These are phyloP conservation scores for Cryptococcus floricola DNA, from an alignment of 1,284 basidiomycete species.

Conservation along the genomic window DNA sequence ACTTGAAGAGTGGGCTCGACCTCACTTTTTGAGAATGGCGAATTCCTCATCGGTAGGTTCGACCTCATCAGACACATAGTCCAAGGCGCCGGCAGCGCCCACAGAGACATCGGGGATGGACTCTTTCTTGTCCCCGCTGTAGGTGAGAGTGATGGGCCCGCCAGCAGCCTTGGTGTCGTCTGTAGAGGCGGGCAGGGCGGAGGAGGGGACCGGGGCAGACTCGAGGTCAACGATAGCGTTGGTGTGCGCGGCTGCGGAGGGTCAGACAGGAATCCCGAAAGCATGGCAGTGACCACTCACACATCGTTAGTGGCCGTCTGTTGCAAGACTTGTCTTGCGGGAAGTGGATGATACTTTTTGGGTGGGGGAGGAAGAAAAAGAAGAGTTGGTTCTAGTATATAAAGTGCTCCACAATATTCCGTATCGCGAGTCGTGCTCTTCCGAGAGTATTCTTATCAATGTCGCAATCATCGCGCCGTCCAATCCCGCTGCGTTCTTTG, in stretches of 20 bases:
- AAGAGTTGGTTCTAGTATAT: neutral
- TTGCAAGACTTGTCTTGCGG: neutral
- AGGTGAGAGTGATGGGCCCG: neutral
- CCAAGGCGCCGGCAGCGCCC: slow-evolving; percentile 23
- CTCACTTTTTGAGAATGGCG: slow-evolving; percentile 21
- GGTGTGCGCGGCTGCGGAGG: slow-evolving; percentile 9
- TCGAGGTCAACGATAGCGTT: slow-evolving; percentile 26
- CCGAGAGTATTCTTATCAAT: neutral
- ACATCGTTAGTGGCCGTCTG: slow-evolving; percentile 10
- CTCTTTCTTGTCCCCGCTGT: slow-evolving; percentile 13
- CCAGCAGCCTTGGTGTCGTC: neutral
- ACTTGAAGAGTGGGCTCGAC: neutral
- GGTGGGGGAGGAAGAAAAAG: neutral
- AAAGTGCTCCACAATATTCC: neutral
- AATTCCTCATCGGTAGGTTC: slow-evolving; percentile 62
- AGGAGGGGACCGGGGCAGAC: slow-evolving; percentile 27
- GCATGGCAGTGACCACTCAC: neutral
- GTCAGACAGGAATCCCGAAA: neutral
- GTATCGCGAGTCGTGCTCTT: neutral
- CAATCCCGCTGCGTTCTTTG: neutral
- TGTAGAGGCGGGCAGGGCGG: slow-evolving; percentile 18
- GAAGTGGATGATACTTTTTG: neutral
- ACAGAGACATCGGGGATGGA: slow-evolving; percentile 14
- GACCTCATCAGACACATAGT: slow-evolving; percentile 52
- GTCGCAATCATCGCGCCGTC: neutral